Percentiles rank a stretch among this genome's conserved stretches.
phyloP scores from a whole-genome alignment of 768 basidiomycete genomes.

The Clitopilus passeckerianus region DNA sequence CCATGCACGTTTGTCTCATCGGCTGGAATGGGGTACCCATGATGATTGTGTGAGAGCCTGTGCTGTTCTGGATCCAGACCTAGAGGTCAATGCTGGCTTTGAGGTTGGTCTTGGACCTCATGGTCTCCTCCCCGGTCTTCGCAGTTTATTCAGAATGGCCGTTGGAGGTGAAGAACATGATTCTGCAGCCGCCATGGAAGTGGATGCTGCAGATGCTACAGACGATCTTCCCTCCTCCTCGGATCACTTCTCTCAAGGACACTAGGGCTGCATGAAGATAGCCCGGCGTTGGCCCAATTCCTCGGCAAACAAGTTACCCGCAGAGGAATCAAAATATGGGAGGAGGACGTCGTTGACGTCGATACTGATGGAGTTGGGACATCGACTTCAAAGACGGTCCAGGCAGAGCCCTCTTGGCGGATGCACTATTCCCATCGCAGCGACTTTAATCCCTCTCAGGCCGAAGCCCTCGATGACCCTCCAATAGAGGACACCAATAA shows the following conservation, averaged over 20 bases:
- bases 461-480: not conserved
- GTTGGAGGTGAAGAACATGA: constrained; percentile 22
- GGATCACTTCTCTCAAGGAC: constrained; percentile 29
- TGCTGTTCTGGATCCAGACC: constrained; percentile 32
- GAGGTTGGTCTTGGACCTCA: constrained; percentile 38
- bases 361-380: constrained; percentile 24
- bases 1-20: constrained; percentile 46
- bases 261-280: constrained; percentile 45
- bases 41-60: constrained; percentile 52
- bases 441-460: not conserved
- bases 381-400: not conserved
- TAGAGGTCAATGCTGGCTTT: constrained; percentile 34
- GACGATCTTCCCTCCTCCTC: constrained; percentile 2
- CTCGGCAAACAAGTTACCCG: constrained; percentile 37
- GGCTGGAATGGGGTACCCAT: constrained; percentile 48
- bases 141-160: constrained; percentile 44
- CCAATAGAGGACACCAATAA: not conserved
- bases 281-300: constrained; percentile 44
- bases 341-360: constrained; percentile 27
- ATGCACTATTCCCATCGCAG: constrained; percentile 32
- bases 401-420: constrained; percentile 22
- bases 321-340: constrained; percentile 37
- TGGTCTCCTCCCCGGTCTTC: constrained; percentile 40
- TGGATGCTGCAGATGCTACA: not conserved
- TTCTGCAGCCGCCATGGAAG: not conserved